Percentiles rank a stretch among this genome's conserved stretches.
Evolutionary conservation across 306 rosid species (phyloP).

Genomic region (Corylus heterophylla): DNA sequence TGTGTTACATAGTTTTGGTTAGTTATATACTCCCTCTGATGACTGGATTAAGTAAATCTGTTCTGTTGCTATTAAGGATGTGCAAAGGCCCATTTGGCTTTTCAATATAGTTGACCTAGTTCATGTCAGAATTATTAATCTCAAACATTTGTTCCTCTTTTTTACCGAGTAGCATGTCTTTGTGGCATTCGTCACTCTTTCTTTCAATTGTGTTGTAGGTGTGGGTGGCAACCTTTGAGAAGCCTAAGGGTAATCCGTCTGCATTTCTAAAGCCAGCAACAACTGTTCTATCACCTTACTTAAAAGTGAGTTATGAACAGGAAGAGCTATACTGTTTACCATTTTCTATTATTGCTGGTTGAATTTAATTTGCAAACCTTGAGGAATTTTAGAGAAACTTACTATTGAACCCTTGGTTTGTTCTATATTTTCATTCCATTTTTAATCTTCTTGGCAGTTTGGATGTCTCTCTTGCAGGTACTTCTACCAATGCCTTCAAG

Average conservation of each 20-base stretch:
- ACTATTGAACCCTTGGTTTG: not conserved
- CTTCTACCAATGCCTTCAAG: conserved; percentile 78
- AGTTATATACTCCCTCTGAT: not conserved
- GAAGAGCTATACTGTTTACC: conserved; percentile 11
- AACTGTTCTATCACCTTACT: conserved; percentile 83
- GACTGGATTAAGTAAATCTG: not conserved
- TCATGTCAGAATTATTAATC: conserved; percentile 19
- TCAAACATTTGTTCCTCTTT: not conserved
- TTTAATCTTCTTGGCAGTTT: conserved; percentile 58
- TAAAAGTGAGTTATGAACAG: conserved; percentile 66
- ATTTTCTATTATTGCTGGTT: conserved; percentile 10
- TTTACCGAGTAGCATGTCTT: conserved; percentile 11
- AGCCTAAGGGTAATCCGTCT: conserved; percentile 92
- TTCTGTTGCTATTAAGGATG: not conserved
- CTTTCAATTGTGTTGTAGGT: conserved; percentile 39
- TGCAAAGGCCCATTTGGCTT: conserved; percentile 2
- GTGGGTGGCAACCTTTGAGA: conserved; percentile 91
- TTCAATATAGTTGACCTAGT: conserved; percentile 10
- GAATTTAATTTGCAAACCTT: not conserved
- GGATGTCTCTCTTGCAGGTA: conserved; percentile 94
- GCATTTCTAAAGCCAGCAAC: conserved; percentile 85
- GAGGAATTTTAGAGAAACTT: not conserved
- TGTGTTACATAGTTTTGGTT: not conserved
- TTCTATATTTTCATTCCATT: conserved; percentile 10
- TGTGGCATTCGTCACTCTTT: conserved; percentile 6